Evolutionary conservation across 2,329 filamentous ascomycete species (phyloP), one percentile per base, ranked within the genome.

Genomic region (Fusarium sulawesiense): DNA sequence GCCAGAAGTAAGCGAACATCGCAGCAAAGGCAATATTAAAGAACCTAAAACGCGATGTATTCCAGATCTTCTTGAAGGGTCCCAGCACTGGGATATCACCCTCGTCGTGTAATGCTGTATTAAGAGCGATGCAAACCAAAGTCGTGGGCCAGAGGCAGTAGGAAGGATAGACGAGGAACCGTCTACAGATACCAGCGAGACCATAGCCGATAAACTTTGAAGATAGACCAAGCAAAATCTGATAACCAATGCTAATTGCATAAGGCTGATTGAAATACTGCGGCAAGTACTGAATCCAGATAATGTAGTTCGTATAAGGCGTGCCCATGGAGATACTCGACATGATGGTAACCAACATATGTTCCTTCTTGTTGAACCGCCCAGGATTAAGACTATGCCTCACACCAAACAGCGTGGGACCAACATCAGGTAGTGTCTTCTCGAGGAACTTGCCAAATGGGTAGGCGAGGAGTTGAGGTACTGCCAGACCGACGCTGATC

Each of bases 301-400:
- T 80, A 49, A 86, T 83, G 64, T 83, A 82, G 73, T 83, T 77
- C 1, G 84, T 85, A 70, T 86, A 86, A 0, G 85, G 84, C 16
- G 80, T 74, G 25, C 79, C 80, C 71, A 79, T 82, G 30, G 84
- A 83, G 64, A 88, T 85, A 34, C 90, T 90, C 51, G 89, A 86
- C 85, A 88, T 88, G 74, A 88, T 86, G 51, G 85, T 85, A 64
- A 89, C 85, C 32, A 89, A 77, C 82, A 87, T 87, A 74, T 89
- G 87, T 73, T 89, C 87, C 76, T 89, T 89, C 70, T 84, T 84
- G 55, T 83, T 86, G 71, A 89, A 89, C 1, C 82, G 82, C 0
- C 86, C 86, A 0, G 87, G 85, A 68, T 88, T 88, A 7, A 88
- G 79, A 7, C 80, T 83, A 71, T 85, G 83, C n/a, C 81, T 78